Evolutionary conservation across 1,284 basidiomycete genomes (phyloP), one percentile per base, ranked within the genome.

Genomic region (Tilletia setariae): DNA sequence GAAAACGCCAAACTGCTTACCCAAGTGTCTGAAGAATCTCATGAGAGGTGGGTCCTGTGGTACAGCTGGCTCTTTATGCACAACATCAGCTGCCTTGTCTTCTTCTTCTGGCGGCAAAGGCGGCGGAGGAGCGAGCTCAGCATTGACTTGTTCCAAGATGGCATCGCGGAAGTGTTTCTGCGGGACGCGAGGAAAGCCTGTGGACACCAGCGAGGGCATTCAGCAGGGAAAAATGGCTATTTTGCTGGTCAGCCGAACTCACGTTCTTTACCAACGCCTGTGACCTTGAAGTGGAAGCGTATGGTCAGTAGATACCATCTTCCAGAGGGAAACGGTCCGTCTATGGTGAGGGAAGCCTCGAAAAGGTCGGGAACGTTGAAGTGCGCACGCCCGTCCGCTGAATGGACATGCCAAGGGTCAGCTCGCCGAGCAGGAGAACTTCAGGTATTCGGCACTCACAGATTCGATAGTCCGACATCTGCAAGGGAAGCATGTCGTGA

Each of bases 301-400:
- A 81, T 72, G 40, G 74, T 70, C 51, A 82, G 74, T 25, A 80
- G 65, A 70, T 74, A 82, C 78, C 78, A 81, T 40, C 78, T 72
- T 46, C 81, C 79, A 3, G 70, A 63, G 7, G 51, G 42, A n/a
- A 67, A 65, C 8, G 87, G 87, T 7, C 92, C 91, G 43, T 86
- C 85, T 42, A 93, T 84, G 70, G 89, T 91, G 42, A 93, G 81
- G 0, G 89, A 89, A 2, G 87, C 86, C 75, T 90, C 87, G 77
- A 94, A 94, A n/a, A 93, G 84, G 23, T 87, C 87, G 0, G 88
- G 87, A 0, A 89, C 89, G 2, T 85, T 87, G 76, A 95, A 93
- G 76, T 87, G 87, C 2, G 89, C 91, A 65, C 91, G 88, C 6
- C 92, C 93, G 72, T 89, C 87, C 66, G 86, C 89, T 70, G 51